Evolutionary conservation across 345 rosid genomes (phyloP), one percentile per base, ranked within the genome.

Genomic region (Populus tremula): DNA sequence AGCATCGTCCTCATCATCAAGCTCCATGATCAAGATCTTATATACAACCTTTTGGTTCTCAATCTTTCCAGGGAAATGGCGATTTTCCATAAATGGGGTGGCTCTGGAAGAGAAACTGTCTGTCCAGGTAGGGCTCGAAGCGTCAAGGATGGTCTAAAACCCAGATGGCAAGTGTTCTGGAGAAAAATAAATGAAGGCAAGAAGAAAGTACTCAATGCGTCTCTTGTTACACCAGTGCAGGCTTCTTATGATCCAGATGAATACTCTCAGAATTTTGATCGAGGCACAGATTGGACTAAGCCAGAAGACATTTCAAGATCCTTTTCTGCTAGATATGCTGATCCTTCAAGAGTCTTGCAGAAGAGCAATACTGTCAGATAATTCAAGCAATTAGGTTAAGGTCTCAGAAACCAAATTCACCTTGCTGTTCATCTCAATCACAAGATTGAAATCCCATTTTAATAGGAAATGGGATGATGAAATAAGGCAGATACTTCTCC

Each of bases 261-360:
- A 25, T 90, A 88, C 67, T 74, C 81, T 68, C 85, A 86, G 89
- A 90, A 90, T 71, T 90, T 90, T 43, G 93, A 90, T 79, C 86
- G 85, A 45, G 93, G 93, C 39, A 74, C 78, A 20, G 88, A 82
- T 27, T 79, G 82, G 87, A 27, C 77, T 1, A 85, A 88, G 69
- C 89, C 91, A 0, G 91, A 90, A 54, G 85, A 83, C 76, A 83
- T 87, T 45, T 38, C 79, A 27, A 80, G 91, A 35, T 88, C 93
- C 35, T 90, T 90, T 80, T 87, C 93, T 25, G 86, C 84, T 33
- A 88, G 93, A 21, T 90, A 77, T 64, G 88, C 93, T 67, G 83
- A 82, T 78, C 87, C 91, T 17, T 81, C 86, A 2, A 71, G 76
- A 54, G 38, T 66, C 6, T 50, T 67, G 41, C 35, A 25, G 12